Base-by-base conservation (phyloP, 208 protist species). In the Crithidia acanthocephali region DNA sequence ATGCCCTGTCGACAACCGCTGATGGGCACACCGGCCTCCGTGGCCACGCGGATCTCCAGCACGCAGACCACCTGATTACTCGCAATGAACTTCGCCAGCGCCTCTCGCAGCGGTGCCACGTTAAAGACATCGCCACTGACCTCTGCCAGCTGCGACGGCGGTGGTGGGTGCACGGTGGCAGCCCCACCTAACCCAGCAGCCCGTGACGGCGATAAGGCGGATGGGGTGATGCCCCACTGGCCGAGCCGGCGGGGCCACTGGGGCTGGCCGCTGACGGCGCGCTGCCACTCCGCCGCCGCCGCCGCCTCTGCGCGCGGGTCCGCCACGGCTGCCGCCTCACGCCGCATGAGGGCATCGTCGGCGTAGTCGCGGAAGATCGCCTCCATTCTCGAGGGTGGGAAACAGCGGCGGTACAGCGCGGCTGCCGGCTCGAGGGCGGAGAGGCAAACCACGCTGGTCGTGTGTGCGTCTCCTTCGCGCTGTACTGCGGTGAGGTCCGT, bases 321-420 rank as follows among this genome's bases (percentile, higher is more conserved):
- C 28, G 45, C 58, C 27, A 15, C 4, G 8, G 35, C 35, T 5
- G 50, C 25, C 18, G 35, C 22, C 45, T 65, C 68, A 37, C 62
- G 33, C 59, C n/a, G 2, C 40, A 75, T 66, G n/a, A 68, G 23
- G n/a, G n/a, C 16, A 30, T 75, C 70, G 18, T 22, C 53, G 8
- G 48, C 22, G 53, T 75, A 68, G 61, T 68, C 62, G 48, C 37
- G 20, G 45, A 75, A 68, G 55, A 75, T 60, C n/a, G 20, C 4
- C 44, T 68, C 61, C 59, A 68, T 23, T 1, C 61, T 60, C 23
- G 53, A 68, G 10, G 61, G 53, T 3, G 70, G 61, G 60, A 75
- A 75, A 61, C 60, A 64, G 50, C 53, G 30, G 2, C 42, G 15
- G 70, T 75, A 68, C 52, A 68, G 55, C 42, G 25, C 48, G 0